phyloP scores from a whole-genome alignment of 1,284 basidiomycete genomes.

The Vanrija sp. region DNA sequence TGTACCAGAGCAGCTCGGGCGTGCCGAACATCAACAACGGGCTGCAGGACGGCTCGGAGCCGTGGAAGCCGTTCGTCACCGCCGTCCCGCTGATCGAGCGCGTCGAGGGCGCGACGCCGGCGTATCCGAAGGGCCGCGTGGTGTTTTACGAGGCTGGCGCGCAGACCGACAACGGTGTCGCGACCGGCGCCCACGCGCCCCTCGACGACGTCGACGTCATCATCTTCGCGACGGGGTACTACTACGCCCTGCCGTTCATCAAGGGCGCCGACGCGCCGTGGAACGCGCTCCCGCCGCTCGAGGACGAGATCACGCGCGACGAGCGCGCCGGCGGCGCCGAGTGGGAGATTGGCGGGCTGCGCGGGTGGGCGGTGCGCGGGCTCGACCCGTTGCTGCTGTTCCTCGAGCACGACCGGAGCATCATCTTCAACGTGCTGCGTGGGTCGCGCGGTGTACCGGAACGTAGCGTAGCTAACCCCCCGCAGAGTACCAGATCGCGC shows the following conservation, averaged over 20 bases:
- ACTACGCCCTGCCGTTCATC: conserved; percentile 9
- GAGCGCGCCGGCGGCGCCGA: conserved; percentile 19
- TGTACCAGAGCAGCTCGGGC: conserved; percentile 10
- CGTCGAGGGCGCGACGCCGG: background rate
- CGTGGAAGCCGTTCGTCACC: conserved; percentile 2
- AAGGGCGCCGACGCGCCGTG: conserved; percentile 38
- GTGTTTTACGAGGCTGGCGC: conserved; percentile 1
- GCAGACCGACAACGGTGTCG: background rate
- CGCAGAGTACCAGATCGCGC: background rate
- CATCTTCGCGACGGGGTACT: conserved; percentile 15
- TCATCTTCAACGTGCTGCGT: background rate
- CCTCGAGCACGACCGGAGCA: background rate
- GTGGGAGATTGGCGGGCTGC: conserved; percentile 35
- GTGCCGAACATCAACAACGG: background rate
- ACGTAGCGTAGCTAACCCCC: background rate
- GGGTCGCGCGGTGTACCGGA: background rate
- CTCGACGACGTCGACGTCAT: conserved; percentile 9
- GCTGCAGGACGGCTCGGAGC: conserved; percentile 5
- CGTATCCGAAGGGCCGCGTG: conserved; percentile 5
- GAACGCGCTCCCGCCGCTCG: conserved; percentile 16
- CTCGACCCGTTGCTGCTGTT: conserved; percentile 33
- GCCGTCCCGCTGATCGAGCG: conserved; percentile 4
- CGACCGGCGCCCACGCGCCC: too few relatives aligned
- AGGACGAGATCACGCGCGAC: conserved; percentile 11
- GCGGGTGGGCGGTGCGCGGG: conserved; percentile 36